Conservation (phyloP, 768 basidiomycete genomes). For the Phanerodontia chrysosporium region DNA sequence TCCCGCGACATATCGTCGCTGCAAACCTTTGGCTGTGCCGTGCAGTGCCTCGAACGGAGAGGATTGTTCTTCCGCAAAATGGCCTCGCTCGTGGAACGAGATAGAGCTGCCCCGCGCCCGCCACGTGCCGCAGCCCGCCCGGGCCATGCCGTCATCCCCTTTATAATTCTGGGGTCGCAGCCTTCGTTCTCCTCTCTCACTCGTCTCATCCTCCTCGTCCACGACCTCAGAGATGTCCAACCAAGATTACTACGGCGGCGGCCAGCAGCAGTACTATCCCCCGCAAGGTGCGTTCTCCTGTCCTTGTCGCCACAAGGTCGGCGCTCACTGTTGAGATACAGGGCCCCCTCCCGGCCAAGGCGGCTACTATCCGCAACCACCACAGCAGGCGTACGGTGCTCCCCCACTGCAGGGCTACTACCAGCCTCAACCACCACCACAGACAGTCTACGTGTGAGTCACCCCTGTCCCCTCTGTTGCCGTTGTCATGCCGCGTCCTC, state of each 20-base stretch:
- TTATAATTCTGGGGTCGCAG: conserved; percentile 4
- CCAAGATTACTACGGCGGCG: conserved; percentile 64
- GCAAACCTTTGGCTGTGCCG: conserved; percentile 1
- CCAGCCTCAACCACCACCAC: conserved; percentile 37
- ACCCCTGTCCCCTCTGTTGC: not conserved
- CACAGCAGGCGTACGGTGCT: conserved; percentile 58
- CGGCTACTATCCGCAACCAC: conserved; percentile 72
- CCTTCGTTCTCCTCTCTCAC: conserved; percentile 1
- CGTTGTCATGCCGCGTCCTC: not conserved
- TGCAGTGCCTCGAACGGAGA: not conserved
- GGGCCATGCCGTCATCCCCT: conserved; percentile 4
- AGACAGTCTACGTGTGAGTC: conserved; percentile 75
- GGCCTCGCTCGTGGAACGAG: too few species aligned
- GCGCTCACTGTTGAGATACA: conserved; percentile 16
- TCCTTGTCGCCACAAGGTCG: not conserved
- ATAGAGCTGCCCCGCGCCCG: not conserved
- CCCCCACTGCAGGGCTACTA: conserved; percentile 24
- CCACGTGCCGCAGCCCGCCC: conserved; percentile 11
- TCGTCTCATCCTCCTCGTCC: conserved; percentile 12
- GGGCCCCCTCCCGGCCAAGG: conserved; percentile 57
- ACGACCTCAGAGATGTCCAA: conserved; percentile 43
- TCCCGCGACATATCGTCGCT: not conserved
- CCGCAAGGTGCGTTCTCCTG: conserved; percentile 39
- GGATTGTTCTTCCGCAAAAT: not conserved
- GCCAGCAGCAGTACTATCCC: conserved; percentile 53